Percentiles rank a stretch among this genome's conserved stretches.
phyloP scores from a whole-genome alignment of 129 eudicot genomes.

The Arctium lappa region DNA sequence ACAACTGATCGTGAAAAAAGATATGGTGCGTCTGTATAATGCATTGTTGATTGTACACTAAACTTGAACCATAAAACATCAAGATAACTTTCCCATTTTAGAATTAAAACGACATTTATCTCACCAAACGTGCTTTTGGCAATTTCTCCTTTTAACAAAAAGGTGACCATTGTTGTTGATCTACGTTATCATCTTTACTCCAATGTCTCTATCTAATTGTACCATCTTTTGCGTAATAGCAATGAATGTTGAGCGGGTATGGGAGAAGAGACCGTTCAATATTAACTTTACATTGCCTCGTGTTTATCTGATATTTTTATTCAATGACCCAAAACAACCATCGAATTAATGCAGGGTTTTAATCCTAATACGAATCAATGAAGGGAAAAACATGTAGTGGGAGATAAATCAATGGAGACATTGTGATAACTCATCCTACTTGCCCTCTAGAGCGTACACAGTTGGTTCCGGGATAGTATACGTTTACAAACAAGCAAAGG shows the following conservation, averaged over 20 bases:
- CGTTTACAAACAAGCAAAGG: neutral
- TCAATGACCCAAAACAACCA: neutral
- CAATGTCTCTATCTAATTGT: neutral
- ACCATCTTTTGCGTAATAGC: neutral
- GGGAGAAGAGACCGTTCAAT: neutral
- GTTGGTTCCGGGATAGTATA: neutral
- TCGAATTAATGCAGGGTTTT: neutral
- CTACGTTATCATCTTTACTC: neutral
- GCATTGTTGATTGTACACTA: neutral
- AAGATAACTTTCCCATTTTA: neutral
- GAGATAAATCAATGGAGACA: neutral
- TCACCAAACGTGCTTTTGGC: neutral
- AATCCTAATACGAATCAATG: neutral
- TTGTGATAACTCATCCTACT: neutral
- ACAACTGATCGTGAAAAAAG: neutral
- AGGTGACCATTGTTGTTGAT: neutral
- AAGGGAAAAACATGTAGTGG: neutral
- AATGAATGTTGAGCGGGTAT: neutral
- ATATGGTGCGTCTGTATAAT: neutral
- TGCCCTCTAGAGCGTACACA: neutral
- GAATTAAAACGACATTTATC: neutral
- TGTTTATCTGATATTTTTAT: neutral
- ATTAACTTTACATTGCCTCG: neutral
- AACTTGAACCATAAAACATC: neutral
- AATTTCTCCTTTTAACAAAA: neutral